phyloP scores from a whole-genome alignment of 257 asterid genomes.

The Ajuga chamaepitys region DNA sequence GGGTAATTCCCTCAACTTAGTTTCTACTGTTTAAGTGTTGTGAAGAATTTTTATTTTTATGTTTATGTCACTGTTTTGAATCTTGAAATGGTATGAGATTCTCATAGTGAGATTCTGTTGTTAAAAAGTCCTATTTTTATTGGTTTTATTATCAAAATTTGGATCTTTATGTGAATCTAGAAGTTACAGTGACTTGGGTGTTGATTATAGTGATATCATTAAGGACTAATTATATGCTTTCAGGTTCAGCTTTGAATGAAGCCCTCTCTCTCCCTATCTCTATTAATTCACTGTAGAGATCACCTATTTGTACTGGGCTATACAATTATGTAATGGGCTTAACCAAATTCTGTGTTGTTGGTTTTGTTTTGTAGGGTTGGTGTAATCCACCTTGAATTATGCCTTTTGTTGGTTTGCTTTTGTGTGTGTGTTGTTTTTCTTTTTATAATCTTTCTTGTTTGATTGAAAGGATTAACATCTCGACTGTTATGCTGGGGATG shows the following conservation, averaged over 20 bases:
- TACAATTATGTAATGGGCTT: not conserved
- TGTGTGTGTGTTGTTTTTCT: not conserved
- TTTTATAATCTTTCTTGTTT: not conserved
- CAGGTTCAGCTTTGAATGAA: not conserved
- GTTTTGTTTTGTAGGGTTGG: not conserved
- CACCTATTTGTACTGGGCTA: not conserved
- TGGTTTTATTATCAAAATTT: constrained; percentile 10
- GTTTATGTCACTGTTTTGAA: not conserved
- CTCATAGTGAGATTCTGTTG: constrained; percentile 8
- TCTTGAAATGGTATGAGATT: constrained; percentile 14
- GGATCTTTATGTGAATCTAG: constrained; percentile 21
- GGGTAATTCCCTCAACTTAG: constrained; percentile 28
- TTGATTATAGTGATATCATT: constrained; percentile 2
- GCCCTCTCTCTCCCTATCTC: too few relatives aligned
- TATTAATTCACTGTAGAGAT: not conserved
- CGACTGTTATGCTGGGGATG: not conserved
- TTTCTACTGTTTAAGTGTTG: not conserved
- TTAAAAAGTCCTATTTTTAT: constrained; percentile 15
- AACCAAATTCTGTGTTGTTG: not conserved
- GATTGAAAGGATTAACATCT: not conserved
- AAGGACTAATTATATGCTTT: not conserved
- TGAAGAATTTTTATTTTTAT: not conserved
- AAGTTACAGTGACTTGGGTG: constrained; percentile 16
- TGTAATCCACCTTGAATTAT: not conserved
- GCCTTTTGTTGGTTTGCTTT: too few relatives aligned